Evolutionary conservation across 768 basidiomycete genomes (phyloP).

Genomic region (Glaciozyma antarctica): DNA sequence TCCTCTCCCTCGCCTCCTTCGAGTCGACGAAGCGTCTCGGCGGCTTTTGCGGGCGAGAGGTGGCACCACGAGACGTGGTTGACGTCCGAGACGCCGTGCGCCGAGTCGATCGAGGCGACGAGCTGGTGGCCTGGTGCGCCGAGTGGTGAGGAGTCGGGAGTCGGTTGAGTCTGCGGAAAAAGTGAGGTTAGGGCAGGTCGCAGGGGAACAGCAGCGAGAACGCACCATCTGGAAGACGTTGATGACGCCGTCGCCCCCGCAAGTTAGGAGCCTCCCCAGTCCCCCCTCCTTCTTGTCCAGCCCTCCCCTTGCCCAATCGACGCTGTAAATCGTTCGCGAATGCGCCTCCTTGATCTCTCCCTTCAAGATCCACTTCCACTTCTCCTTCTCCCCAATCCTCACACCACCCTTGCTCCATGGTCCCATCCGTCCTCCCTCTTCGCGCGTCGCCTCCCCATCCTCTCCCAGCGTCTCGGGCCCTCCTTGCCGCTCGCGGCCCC

Average conservation of each 20-base stretch:
- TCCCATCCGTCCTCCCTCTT: conserved; percentile 37
- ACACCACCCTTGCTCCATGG: conserved; percentile 36
- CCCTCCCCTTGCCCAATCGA: conserved; percentile 57
- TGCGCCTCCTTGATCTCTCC: conserved; percentile 53
- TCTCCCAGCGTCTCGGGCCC: conserved; percentile 17
- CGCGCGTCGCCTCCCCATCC: conserved; percentile 23
- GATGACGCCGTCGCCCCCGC: conserved; percentile 74
- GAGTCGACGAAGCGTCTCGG: conserved; percentile 12
- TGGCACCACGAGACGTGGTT: conserved; percentile 78
- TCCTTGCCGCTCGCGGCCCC: conserved; percentile 50
- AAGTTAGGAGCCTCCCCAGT: conserved; percentile 75
- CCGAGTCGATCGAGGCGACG: conserved; percentile 52
- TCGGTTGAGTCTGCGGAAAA: conserved; percentile 9
- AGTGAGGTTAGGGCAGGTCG: background rate
- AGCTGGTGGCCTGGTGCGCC: conserved; percentile 37
- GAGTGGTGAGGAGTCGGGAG: background rate
- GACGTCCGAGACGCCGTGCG: conserved; percentile 76
- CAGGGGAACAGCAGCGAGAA: background rate
- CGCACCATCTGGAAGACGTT: conserved; percentile 63
- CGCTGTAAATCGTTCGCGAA: conserved; percentile 65
- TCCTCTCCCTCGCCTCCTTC: conserved; percentile 20
- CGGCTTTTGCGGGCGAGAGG: conserved; percentile 14
- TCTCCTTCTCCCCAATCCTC: conserved; percentile 29
- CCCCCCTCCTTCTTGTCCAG: conserved; percentile 34
- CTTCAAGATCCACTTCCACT: conserved; percentile 55